phyloP scores from a whole-genome alignment of 177 flowering plant species.

The Vitis hybrid region DNA sequence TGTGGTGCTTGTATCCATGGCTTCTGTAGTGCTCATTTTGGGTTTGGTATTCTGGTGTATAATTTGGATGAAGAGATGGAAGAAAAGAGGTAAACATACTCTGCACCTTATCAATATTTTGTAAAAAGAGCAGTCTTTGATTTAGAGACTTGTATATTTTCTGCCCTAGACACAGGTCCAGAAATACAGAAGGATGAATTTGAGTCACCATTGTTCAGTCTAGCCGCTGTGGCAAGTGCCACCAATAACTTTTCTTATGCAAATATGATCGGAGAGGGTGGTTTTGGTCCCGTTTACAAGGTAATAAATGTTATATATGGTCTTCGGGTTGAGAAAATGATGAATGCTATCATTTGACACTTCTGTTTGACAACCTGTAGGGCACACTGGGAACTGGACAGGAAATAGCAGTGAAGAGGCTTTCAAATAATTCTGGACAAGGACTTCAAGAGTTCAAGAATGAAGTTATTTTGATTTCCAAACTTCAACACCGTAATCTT shows the following conservation, averaged over 20 bases:
- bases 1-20: neutral
- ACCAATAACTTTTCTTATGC: conserved; percentile 32
- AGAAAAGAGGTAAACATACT: conserved; percentile 7
- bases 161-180: neutral
- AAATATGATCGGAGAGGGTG: conserved; percentile 49
- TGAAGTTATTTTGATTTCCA: too few relatives aligned
- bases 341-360: too few relatives aligned
- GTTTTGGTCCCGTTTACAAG: conserved; percentile 44
- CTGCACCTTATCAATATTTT: too few relatives aligned
- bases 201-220: conserved; percentile 33
- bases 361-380: too few relatives aligned
- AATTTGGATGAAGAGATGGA: conserved; percentile 1
- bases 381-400: too few relatives aligned
- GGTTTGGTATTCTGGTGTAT: conserved; percentile 1
- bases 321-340: too few relatives aligned
- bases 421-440: too few relatives aligned
- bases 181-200: conserved; percentile 14
- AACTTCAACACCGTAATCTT: too few relatives aligned
- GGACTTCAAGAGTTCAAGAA: too few relatives aligned
- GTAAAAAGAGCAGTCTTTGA: too few relatives aligned
- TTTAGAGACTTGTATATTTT: too few relatives aligned
- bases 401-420: too few relatives aligned
- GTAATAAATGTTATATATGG: conserved; percentile 9
- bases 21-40: conserved; percentile 3
- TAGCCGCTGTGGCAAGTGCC: conserved; percentile 21